These are phyloP conservation scores for Berkeleyomyces rouxiae DNA, from an alignment of 2,329 filamentous ascomycete species.

Conservation along the genomic window DNA sequence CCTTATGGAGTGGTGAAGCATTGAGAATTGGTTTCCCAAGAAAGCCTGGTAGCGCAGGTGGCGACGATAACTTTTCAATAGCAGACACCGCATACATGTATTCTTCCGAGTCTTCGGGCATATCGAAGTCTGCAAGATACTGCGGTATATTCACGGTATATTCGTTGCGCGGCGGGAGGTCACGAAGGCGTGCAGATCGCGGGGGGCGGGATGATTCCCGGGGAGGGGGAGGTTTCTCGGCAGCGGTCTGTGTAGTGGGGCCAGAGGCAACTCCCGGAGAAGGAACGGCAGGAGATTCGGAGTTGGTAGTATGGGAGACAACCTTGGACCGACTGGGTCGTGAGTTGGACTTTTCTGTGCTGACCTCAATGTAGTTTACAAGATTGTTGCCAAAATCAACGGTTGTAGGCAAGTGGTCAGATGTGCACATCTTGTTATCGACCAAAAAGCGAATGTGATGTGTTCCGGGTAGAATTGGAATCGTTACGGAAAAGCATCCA, in stretches of 20 bases:
- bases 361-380: slow-evolving; percentile 93
- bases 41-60: slow-evolving; percentile 77
- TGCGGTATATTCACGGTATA: slow-evolving; percentile 65
- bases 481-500: slow-evolving; percentile 55
- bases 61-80: slow-evolving; percentile 63
- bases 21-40: slow-evolving; percentile 90
- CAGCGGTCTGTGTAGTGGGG: slow-evolving; percentile 7
- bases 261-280: slow-evolving; percentile 14
- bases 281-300: slow-evolving; percentile 19
- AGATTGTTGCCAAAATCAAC: slow-evolving; percentile 97
- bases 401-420: slow-evolving; percentile 73
- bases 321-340: slow-evolving; percentile 14
- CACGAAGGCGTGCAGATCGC: slow-evolving; percentile 35
- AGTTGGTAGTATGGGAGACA: slow-evolving; percentile 3
- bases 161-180: slow-evolving; percentile 35
- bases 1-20: slow-evolving; percentile 79
- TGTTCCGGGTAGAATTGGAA: slow-evolving; percentile 79
- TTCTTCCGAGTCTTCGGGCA: slow-evolving; percentile 56
- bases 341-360: slow-evolving; percentile 45
- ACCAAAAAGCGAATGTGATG: slow-evolving; percentile 95
- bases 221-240: slow-evolving; percentile 23
- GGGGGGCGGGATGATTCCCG: slow-evolving; percentile 20
- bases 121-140: slow-evolving; percentile 76
- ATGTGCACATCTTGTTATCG: slow-evolving; percentile 83
- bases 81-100: slow-evolving; percentile 62